Evolutionary conservation across 495 filamentous ascomycete species (phyloP).

Genomic region (Penicillium coprophilum): DNA sequence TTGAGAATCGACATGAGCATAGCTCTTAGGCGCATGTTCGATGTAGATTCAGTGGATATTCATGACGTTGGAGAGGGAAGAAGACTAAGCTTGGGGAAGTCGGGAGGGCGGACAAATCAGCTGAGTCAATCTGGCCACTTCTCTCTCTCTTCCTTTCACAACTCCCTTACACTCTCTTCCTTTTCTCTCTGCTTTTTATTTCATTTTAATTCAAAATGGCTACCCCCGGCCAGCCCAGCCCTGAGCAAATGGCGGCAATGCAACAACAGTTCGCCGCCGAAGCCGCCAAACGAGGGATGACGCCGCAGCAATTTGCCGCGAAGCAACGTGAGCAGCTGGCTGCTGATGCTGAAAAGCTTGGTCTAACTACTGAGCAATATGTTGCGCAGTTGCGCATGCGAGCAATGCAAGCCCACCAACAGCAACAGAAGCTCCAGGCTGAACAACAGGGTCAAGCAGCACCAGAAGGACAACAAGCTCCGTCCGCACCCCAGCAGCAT

Average conservation of each 20-base stretch:
- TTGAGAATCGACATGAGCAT: conserved; percentile 18
- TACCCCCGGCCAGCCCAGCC: conserved; percentile 65
- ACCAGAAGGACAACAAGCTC: conserved; percentile 43
- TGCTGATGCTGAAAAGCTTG: conserved; percentile 63
- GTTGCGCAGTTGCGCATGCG: conserved; percentile 64
- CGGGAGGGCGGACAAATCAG: conserved; percentile 23
- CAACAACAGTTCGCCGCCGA: conserved; percentile 79
- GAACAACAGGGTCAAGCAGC: conserved; percentile 41
- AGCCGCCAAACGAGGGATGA: conserved; percentile 72
- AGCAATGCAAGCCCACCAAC: conserved; percentile 51
- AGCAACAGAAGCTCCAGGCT: conserved; percentile 42
- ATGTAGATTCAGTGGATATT: neutral
- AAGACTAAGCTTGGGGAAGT: conserved; percentile 1
- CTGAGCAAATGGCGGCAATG: conserved; percentile 81
- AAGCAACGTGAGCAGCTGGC: conserved; percentile 55
- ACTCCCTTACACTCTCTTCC: conserved; percentile 5
- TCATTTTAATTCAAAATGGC: conserved; percentile 40
- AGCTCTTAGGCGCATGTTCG: conserved; percentile 8
- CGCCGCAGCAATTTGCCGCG: conserved; percentile 70
- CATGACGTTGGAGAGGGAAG: neutral
- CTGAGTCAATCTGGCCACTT: conserved; percentile 44
- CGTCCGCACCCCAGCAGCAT: conserved; percentile 33
- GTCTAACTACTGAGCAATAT: conserved; percentile 64
- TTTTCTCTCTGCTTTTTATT: conserved; percentile 5
- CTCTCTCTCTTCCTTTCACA: conserved; percentile 17